These are phyloP conservation scores for Flaveria sonorensis DNA, from an alignment of 129 eudicot species.

Conservation along the genomic window DNA sequence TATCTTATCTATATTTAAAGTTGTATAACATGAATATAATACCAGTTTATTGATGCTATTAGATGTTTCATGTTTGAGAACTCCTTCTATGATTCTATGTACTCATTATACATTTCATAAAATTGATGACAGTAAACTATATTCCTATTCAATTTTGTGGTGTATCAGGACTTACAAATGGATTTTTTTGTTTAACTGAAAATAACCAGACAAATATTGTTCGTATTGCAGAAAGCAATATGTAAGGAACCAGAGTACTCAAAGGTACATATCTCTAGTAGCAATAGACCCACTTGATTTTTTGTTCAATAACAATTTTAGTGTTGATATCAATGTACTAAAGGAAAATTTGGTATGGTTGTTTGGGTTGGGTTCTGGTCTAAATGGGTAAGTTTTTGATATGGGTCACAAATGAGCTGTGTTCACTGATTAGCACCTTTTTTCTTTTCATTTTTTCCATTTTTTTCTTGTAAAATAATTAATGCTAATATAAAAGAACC, in stretches of 20 bases:
- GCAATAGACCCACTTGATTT: conserved; percentile 8
- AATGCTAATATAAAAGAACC: background rate
- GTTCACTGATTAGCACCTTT: background rate
- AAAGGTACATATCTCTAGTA: conserved; percentile 42
- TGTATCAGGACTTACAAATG: background rate
- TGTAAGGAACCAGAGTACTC: conserved; percentile 57
- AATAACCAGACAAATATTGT: background rate
- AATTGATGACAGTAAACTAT: background rate
- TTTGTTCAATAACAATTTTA: background rate
- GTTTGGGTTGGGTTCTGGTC: background rate
- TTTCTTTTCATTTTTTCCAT: background rate
- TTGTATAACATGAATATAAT: background rate
- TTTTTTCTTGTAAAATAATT: background rate
- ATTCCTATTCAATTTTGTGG: background rate
- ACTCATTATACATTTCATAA: background rate
- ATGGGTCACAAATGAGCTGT: background rate
- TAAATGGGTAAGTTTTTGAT: too few relatives aligned
- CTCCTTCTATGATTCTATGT: background rate
- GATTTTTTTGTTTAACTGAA: background rate
- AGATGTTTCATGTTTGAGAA: background rate
- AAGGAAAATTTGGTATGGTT: background rate
- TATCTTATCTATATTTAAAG: background rate
- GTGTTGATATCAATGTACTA: background rate
- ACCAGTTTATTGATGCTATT: background rate
- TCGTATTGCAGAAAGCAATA: conserved; percentile 68